These are phyloP conservation scores for Neurospora sp. DNA, from an alignment of 495 filamentous ascomycete genomes.

Conservation along the genomic window DNA sequence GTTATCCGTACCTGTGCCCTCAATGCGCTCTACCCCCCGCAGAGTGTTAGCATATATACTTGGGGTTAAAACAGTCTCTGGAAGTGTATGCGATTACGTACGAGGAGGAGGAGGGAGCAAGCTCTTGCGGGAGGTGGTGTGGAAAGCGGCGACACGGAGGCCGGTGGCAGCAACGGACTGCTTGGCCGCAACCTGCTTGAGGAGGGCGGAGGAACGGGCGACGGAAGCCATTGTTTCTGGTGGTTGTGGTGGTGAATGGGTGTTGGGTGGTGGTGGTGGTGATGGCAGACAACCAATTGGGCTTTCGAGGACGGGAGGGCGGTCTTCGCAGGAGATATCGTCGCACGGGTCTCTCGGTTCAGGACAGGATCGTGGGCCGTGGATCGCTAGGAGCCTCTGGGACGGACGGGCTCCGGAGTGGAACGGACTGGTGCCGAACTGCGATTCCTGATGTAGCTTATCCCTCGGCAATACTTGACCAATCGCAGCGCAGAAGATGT, in stretches of 20 bases:
- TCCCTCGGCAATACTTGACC: not conserved
- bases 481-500: not conserved
- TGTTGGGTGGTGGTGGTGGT: not conserved
- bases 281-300: not conserved
- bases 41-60: conserved; percentile 20
- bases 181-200: conserved; percentile 33
- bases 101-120: conserved; percentile 47
- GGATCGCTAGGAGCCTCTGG: not conserved
- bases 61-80: not conserved
- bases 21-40: conserved; percentile 50
- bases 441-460: not conserved
- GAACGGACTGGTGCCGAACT: not conserved
- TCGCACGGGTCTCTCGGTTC: not conserved
- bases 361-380: not conserved
- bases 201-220: conserved; percentile 42
- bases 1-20: conserved; percentile 61
- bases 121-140: conserved; percentile 53
- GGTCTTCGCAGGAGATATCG: not conserved
- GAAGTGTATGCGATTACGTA: conserved; percentile 6
- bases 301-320: not conserved
- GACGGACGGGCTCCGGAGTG: not conserved
- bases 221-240: conserved; percentile 41
- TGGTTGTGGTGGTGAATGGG: not conserved
- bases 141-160: conserved; percentile 53
- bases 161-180: conserved; percentile 20